A percentile compares a stretch with the other conserved stretches of the same genome.
These are phyloP conservation scores for Anthostomella pinea DNA, from an alignment of 2,329 filamentous ascomycete species.

Conservation along the genomic window DNA sequence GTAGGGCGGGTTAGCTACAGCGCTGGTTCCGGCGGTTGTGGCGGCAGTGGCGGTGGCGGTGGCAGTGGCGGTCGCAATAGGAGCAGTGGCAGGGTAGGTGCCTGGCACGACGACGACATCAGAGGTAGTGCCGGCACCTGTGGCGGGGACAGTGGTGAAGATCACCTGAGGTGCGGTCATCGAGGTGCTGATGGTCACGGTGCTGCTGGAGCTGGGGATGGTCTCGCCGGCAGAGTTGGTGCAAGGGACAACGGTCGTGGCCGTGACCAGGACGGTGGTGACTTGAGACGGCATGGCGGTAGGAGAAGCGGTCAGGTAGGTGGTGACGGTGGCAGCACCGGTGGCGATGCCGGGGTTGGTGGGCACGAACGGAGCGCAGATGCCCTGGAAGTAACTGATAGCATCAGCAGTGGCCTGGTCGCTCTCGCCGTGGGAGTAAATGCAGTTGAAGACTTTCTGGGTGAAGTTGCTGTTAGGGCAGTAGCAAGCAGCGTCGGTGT, in stretches of 20 bases:
- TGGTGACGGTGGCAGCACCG: conserved; percentile 62
- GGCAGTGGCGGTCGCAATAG: conserved; percentile 34
- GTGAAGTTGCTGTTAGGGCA: conserved; percentile 78
- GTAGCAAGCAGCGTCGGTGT: conserved; percentile 82
- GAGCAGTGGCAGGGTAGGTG: conserved; percentile 32
- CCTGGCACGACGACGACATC: conserved; percentile 41
- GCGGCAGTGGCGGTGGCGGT: conserved; percentile 27
- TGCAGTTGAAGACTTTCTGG: conserved; percentile 74
- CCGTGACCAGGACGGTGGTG: conserved; percentile 48
- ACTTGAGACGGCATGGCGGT: conserved; percentile 38
- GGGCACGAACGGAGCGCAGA: conserved; percentile 74
- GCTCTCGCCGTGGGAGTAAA: conserved; percentile 70
- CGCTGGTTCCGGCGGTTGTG: conserved; percentile 18
- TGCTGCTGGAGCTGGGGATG: conserved; percentile 50
- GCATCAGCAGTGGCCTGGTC: conserved; percentile 66
- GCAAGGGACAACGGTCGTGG: conserved; percentile 51
- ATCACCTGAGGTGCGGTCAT: conserved; percentile 42
- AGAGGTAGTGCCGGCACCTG: conserved; percentile 29
- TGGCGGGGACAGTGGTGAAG: conserved; percentile 32
- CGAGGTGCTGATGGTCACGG: conserved; percentile 43
- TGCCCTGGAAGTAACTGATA: conserved; percentile 82
- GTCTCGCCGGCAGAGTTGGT: conserved; percentile 44
- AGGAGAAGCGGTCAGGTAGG: conserved; percentile 54
- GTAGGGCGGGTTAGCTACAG: conserved; percentile 34
- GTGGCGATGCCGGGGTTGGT: conserved; percentile 85